These are phyloP conservation scores for Dipteronia dyeriana DNA, from an alignment of 345 rosid species.

Conservation along the genomic window DNA sequence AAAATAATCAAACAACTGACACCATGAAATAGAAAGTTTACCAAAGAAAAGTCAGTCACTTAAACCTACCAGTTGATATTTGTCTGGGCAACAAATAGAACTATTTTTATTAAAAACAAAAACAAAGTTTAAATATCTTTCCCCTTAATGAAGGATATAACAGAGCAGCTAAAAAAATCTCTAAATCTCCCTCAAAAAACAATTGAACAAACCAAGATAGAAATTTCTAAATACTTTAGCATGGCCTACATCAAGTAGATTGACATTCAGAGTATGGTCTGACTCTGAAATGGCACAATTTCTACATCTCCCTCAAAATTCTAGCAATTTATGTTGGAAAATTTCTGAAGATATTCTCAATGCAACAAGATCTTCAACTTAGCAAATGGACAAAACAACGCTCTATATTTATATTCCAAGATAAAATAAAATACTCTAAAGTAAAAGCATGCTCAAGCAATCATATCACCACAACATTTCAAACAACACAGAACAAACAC, in stretches of 20 bases:
- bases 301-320: background rate
- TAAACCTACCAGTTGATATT: background rate
- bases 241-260: background rate
- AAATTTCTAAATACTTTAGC: conserved; percentile 2
- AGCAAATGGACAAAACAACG: background rate
- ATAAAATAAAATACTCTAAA: background rate
- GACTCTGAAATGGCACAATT: background rate
- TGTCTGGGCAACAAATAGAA: background rate
- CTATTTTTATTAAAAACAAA: background rate
- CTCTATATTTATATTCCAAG: background rate
- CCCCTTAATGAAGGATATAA: background rate
- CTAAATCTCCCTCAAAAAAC: background rate
- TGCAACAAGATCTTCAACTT: background rate
- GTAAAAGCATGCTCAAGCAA: conserved; percentile 1
- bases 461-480: conserved; percentile 1
- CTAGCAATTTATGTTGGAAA: background rate
- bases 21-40: background rate
- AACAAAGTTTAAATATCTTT: background rate
- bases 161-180: background rate
- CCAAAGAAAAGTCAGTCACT: background rate
- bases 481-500: background rate
- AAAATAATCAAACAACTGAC: background rate
- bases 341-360: background rate
- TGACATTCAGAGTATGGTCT: background rate
- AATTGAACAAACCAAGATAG: background rate